These are phyloP conservation scores for Purpureocillium lavendulum DNA, from an alignment of 2,329 filamentous ascomycete genomes.

Conservation along the genomic window DNA sequence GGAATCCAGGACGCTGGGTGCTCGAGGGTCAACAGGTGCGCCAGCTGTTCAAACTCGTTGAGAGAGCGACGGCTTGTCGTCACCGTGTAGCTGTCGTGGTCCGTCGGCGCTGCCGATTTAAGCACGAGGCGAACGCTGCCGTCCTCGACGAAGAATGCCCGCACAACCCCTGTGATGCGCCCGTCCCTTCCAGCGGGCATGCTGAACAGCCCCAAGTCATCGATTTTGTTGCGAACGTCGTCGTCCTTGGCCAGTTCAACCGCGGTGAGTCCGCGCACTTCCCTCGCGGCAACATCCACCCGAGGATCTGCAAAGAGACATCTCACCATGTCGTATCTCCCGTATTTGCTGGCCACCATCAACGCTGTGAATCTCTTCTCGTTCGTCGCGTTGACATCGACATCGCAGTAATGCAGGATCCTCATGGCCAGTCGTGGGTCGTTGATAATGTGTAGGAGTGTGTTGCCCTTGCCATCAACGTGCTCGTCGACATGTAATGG, in stretches of 20 bases:
- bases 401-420: slow-evolving; percentile 77
- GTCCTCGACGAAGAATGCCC: slow-evolving; percentile 96
- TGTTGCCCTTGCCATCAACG: slow-evolving; percentile 87
- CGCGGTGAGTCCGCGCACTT: slow-evolving; percentile 81
- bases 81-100: slow-evolving; percentile 76
- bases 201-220: slow-evolving; percentile 82
- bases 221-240: slow-evolving; percentile 91
- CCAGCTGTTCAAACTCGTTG: slow-evolving; percentile 83
- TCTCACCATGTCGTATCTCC: slow-evolving; percentile 85
- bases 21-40: slow-evolving; percentile 74
- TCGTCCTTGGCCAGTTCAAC: slow-evolving; percentile 97
- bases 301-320: slow-evolving; percentile 79
- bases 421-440: slow-evolving; percentile 67
- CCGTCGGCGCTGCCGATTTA: slow-evolving; percentile 85
- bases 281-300: slow-evolving; percentile 77
- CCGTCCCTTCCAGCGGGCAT: slow-evolving; percentile 63
- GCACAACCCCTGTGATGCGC: slow-evolving; percentile 83
- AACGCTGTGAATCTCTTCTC: slow-evolving; percentile 91
- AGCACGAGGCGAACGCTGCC: slow-evolving; percentile 86
- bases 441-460: slow-evolving; percentile 89
- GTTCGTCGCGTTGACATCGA: slow-evolving; percentile 93
- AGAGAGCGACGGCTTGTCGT: slow-evolving; percentile 88
- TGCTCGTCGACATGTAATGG: slow-evolving; percentile 89
- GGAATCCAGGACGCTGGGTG: slow-evolving; percentile 96
- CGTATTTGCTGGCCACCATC: slow-evolving; percentile 98